These are phyloP conservation scores for Eimeria maxima DNA, from an alignment of 169 alveolate genomes.

Conservation along the genomic window DNA sequence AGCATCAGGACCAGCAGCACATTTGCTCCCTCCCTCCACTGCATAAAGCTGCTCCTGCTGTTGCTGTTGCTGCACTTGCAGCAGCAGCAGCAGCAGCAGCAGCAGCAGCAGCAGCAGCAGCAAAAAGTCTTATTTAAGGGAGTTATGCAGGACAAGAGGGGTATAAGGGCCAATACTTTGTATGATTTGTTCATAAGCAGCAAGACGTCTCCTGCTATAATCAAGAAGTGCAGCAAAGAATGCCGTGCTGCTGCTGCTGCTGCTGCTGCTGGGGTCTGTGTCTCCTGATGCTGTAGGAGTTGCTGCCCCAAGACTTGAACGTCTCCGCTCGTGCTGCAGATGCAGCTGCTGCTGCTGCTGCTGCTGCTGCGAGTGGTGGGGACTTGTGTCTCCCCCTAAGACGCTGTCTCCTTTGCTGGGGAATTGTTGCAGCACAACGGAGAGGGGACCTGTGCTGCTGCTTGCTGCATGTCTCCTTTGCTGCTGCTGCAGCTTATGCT, in stretches of 20 bases:
- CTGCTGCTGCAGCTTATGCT: constrained; percentile 73
- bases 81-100: background rate
- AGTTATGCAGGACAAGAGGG: background rate
- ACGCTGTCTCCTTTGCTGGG: constrained; percentile 60
- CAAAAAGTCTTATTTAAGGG: too few relatives aligned
- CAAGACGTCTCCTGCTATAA: constrained; percentile 25
- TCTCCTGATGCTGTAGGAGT: background rate
- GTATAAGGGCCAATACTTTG: constrained; percentile 60
- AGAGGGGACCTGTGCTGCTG: constrained; percentile 40
- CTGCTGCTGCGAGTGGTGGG: constrained; percentile 34
- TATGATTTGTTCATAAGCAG: background rate
- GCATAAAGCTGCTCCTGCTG: background rate
- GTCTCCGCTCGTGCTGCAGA: constrained; percentile 61
- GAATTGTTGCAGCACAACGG: constrained; percentile 63
- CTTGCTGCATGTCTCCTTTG: constrained; percentile 21
- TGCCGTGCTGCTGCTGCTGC: constrained; percentile 19
- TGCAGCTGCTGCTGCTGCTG: constrained; percentile 68
- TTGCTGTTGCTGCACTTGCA: background rate
- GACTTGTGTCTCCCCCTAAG: constrained; percentile 11
- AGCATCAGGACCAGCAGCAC: too few relatives aligned
- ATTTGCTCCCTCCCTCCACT: too few relatives aligned
- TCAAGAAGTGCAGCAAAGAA: constrained; percentile 59
- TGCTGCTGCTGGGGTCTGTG: background rate
- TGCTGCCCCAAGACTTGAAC: constrained; percentile 58
- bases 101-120: background rate